Base-by-base conservation (phyloP, 345 rosid genomes). In the Ailanthus altissimus region DNA sequence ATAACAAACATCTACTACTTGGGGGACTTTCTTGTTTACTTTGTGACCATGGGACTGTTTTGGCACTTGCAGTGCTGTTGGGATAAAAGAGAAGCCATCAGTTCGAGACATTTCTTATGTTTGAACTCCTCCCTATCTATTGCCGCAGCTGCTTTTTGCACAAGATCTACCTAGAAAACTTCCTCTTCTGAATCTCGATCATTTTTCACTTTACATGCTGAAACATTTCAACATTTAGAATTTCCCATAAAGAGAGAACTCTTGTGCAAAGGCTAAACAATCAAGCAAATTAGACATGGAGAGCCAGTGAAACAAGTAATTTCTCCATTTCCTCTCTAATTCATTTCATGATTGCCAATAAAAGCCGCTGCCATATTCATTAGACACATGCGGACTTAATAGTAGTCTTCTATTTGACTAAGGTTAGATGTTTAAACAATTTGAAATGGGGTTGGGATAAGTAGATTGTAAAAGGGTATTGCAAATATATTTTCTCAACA, bases 151-250 rank as follows among this genome's bases (percentile, higher is more conserved):
- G 97, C 79, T n/a, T 88, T 88, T 81, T 92, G 98, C 61, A 93
- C 83, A 74, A 96, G 97, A 90, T 93, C 89, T 47, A 96, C 94
- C 99, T 98, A 96, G 84, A 96, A 96, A 77, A 86, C 80, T 74
- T 90, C 92, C 86, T 92, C 98, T 83, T 93, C 97, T 21, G 93
- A 84, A 81, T 81, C 82, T 67, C 79, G 60, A 77, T 90, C 97
- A 86, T 79, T 86, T 79, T 82, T 86, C 76, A 86, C 86, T 83
- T 95, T 87, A 83, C 94, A 90, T 12, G 88, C 88, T 6, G 97
- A 92, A 40, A 94, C 97, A 25, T 25, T 38, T 5, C 61, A 23
- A 47, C 16, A 16, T 47, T 61, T 38, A 61, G 50, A 50, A 77
- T 38, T 70, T 64, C 60, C 38, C 45, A 72, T 2, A 67, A 43